phyloP scores from a whole-genome alignment of 257 asterid genomes.

The Solanum ossicruentum region DNA sequence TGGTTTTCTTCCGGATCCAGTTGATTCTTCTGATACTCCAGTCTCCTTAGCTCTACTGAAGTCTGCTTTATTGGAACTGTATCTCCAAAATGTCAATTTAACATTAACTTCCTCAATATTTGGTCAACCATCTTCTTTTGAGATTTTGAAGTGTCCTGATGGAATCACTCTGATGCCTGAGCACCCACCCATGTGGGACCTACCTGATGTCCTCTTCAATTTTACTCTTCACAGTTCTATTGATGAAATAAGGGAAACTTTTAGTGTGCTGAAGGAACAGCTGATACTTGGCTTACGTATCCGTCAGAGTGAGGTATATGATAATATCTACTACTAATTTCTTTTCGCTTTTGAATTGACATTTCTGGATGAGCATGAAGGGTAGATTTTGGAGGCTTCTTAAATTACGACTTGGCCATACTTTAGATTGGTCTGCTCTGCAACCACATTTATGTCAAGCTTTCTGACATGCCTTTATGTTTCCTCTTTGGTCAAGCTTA shows the following conservation, averaged over 20 bases:
- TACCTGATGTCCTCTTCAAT: conserved; percentile 36
- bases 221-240: conserved; percentile 72
- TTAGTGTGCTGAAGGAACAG: conserved; percentile 49
- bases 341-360: neutral
- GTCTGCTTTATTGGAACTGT: conserved; percentile 47
- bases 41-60: conserved; percentile 41
- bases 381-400: neutral
- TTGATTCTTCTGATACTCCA: conserved; percentile 29
- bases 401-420: neutral
- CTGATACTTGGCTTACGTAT: conserved; percentile 51
- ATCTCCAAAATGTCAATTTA: conserved; percentile 49
- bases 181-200: conserved; percentile 9
- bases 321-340: neutral
- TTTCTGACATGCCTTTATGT: neutral
- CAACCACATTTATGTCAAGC: neutral
- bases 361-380: neutral
- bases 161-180: conserved; percentile 68
- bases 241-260: conserved; percentile 51
- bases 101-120: conserved; percentile 52
- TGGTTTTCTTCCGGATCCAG: conserved; percentile 60
- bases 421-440: neutral
- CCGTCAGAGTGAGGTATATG: conserved; percentile 49
- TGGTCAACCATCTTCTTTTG: conserved; percentile 61
- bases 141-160: conserved; percentile 61
- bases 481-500: neutral